Percentiles rank a stretch among this genome's conserved stretches.
Conservation (phyloP, 768 basidiomycete genomes). For the Boletus rubroflammeus region DNA sequence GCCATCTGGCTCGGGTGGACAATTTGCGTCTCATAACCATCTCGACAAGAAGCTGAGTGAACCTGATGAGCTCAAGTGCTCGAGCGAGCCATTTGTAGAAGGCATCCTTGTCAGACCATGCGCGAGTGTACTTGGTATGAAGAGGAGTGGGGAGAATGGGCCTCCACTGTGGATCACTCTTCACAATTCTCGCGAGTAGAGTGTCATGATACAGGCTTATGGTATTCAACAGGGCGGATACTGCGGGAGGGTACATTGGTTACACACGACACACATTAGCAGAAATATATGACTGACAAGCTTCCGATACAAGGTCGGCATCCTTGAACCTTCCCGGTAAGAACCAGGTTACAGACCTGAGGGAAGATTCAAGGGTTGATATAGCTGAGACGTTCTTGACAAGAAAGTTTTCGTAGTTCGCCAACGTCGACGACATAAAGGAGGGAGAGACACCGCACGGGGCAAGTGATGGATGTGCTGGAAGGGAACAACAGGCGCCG, state of each 20-base stretch:
- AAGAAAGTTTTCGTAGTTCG: constrained; percentile 79
- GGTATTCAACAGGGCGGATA: constrained; percentile 83
- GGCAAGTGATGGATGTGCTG: neutral
- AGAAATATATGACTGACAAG: constrained; percentile 57
- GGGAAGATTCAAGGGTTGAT: constrained; percentile 80
- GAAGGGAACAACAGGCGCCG: neutral
- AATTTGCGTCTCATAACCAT: constrained; percentile 79
- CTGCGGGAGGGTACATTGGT: constrained; percentile 39
- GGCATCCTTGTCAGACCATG: constrained; percentile 69
- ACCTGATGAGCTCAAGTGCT: constrained; percentile 70
- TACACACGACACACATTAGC: constrained; percentile 12
- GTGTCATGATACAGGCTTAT: constrained; percentile 95
- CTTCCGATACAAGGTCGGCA: constrained; percentile 93
- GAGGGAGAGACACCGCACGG: neutral
- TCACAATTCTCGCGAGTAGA: constrained; percentile 66
- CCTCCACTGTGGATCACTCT: constrained; percentile 62
- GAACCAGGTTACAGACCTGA: constrained; percentile 92
- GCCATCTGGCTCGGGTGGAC: constrained; percentile 65
- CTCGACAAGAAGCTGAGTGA: constrained; percentile 82
- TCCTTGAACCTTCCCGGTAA: constrained; percentile 96
- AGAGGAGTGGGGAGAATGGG: constrained; percentile 72
- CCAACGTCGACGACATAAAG: constrained; percentile 58
- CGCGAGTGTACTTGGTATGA: constrained; percentile 87
- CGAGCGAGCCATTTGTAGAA: constrained; percentile 80
- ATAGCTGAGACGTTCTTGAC: constrained; percentile 84